phyloP scores from a whole-genome alignment of 192 early-diverging fungal genomes.

The Hyaloraphidium curvatum region DNA sequence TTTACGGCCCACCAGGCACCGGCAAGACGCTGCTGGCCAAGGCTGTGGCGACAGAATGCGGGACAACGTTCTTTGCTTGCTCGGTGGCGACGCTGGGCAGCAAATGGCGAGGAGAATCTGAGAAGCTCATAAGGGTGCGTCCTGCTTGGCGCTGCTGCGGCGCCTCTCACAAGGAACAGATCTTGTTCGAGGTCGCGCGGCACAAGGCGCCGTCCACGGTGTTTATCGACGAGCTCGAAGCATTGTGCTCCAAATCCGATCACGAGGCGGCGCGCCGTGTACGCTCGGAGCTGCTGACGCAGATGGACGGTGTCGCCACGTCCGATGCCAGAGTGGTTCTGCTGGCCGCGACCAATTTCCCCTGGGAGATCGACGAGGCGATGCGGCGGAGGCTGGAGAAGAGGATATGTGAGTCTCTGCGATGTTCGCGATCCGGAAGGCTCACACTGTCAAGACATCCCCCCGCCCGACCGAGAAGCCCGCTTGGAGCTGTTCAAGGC shows the following conservation, averaged over 20 bases:
- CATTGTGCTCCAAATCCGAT: conserved; percentile 20
- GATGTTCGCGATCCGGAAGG: conserved; percentile 3
- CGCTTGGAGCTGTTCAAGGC: conserved; percentile 27
- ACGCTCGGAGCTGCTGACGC: conserved; percentile 41
- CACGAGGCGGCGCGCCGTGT: conserved; percentile 18
- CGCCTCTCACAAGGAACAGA: conserved; percentile 6
- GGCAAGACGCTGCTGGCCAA: conserved; percentile 43
- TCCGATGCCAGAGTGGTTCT: too few species aligned
- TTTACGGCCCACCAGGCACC: conserved; percentile 40
- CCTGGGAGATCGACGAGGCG: conserved; percentile 52
- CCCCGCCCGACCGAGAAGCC: conserved; percentile 28
- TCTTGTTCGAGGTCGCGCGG: conserved; percentile 36
- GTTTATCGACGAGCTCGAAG: conserved; percentile 47
- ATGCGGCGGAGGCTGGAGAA: conserved; percentile 37
- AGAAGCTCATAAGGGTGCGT: conserved; percentile 35
- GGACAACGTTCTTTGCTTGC: conserved; percentile 43
- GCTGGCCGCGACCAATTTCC: conserved; percentile 44
- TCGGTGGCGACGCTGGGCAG: conserved; percentile 35
- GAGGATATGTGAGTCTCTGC: conserved; percentile 28
- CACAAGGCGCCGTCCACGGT: conserved; percentile 41
- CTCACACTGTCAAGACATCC: conserved; percentile 10
- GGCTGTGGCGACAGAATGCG: conserved; percentile 44
- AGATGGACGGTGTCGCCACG: conserved; percentile 48
- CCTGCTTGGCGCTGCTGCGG: not conserved
- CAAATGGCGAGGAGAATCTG: conserved; percentile 41